Base-by-base conservation (phyloP, 2,329 filamentous ascomycete genomes). In the Monosporascus ibericus region DNA sequence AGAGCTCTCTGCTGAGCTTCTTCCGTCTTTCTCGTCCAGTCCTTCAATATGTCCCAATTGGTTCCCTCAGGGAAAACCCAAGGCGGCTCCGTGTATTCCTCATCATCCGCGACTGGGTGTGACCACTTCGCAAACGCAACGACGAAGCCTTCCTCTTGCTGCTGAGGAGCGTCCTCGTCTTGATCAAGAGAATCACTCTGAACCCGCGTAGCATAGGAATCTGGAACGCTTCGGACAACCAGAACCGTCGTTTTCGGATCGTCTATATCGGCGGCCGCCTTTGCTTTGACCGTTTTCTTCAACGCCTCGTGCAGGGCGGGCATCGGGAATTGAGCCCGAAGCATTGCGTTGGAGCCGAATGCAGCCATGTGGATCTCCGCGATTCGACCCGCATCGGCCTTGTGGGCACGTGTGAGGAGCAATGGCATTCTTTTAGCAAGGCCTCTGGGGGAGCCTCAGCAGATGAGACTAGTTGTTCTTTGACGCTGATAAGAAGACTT, bases 61-160 rank as follows among this genome's bases (percentile, higher is more conserved):
- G 63, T 64, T 14, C 61, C 61, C 9, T 36, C 36, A 2, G 61
- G 63, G 60, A 61, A 65, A 34, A 56, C 50, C 61, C 63, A 64
- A 11, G 55, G 50, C 17, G 59, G 36, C 38, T 65, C 63, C 9
- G 40, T 46, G 20, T 63, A 55, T 3, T 58, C 46, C 8, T 60
- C 58, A 27, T 50, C 47, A 1, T 15, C 22, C 3, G 36, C 7
- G 6, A 60, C 48, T 1, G 62, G 59, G 42, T 62, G 60, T 11
- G 59, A 47, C 61, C 61, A 64, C 39, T 64, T 65, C 8, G 62
- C 62, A 36, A 64, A 65, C 17, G 63, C 57, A 8, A 64, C 46
- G 3, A 56, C 20, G 5, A 14, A 6, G 1, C 48, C 18, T 47
- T 27, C 6, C 48, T 48, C 9, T 22, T 39, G 5, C 14, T 5